Conservation (phyloP, 1,284 basidiomycete genomes). For the Psilocybe mexicana region DNA sequence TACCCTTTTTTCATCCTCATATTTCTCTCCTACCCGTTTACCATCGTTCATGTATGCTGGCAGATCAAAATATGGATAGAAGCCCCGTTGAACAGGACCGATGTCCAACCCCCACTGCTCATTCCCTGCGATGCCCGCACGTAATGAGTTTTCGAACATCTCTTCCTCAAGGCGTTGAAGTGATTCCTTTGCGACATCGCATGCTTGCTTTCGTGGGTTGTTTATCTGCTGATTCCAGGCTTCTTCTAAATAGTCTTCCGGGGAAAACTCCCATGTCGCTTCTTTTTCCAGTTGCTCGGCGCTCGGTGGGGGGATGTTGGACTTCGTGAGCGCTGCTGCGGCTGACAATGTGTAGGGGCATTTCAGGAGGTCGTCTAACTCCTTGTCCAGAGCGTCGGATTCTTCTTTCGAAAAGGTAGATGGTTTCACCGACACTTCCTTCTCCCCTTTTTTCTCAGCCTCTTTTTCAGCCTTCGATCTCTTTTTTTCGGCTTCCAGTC, state of each 20-base stretch:
- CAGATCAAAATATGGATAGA: constrained; percentile 13
- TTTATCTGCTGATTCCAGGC: constrained; percentile 9
- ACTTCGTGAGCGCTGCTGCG: too few relatives aligned
- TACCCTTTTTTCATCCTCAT: too few relatives aligned
- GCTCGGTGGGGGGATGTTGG: not conserved
- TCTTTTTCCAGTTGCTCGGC: not conserved
- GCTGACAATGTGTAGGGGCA: too few relatives aligned
- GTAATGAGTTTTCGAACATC: constrained; percentile 18
- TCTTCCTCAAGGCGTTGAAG: constrained; percentile 16
- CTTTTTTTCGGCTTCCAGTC: too few relatives aligned
- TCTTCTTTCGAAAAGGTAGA: too few relatives aligned
- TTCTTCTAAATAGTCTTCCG: not conserved
- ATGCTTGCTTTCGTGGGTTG: not conserved
- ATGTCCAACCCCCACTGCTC: constrained; percentile 26
- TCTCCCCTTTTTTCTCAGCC: not conserved
- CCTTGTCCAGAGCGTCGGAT: too few relatives aligned
- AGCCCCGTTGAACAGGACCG: constrained; percentile 18
- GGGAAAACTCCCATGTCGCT: not conserved
- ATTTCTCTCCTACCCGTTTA: too few relatives aligned
- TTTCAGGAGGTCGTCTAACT: too few relatives aligned
- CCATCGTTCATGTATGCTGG: not conserved
- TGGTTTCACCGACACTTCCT: too few relatives aligned
- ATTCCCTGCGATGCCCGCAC: constrained; percentile 23
- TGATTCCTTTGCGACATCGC: constrained; percentile 9
- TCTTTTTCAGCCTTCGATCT: not conserved